Percentiles rank a stretch among this genome's conserved stretches.
phyloP scores from a whole-genome alignment of 306 rosid species.

The Amphicarpaea edgeworthii region DNA sequence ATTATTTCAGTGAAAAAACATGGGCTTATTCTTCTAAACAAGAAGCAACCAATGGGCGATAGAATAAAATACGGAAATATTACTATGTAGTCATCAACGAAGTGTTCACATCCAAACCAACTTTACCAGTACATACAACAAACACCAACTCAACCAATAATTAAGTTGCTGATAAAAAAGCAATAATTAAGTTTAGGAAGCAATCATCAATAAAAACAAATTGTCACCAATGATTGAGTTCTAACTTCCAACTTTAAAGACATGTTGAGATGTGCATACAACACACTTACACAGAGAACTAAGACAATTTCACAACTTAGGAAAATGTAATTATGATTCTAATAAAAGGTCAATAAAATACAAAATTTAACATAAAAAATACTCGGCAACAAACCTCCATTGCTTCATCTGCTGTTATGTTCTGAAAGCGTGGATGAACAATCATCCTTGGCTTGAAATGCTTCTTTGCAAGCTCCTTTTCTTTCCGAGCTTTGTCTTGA shows the following conservation, averaged over 20 bases:
- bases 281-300: not conserved
- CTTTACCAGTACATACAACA: constrained; percentile 8
- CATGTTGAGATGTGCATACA: constrained; percentile 2
- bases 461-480: constrained; percentile 90
- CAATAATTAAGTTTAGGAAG: not conserved
- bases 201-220: not conserved
- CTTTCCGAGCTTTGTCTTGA: constrained; percentile 88
- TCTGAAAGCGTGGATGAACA: constrained; percentile 98
- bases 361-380: not conserved
- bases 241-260: not conserved
- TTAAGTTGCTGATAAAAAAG: too few relatives aligned
- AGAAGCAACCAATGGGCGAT: not conserved
- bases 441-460: constrained; percentile 98
- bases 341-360: constrained; percentile 14
- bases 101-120: constrained; percentile 2
- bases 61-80: constrained; percentile 1
- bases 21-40: constrained; percentile 32
- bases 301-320: constrained; percentile 15
- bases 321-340: constrained; percentile 1
- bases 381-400: constrained; percentile 73
- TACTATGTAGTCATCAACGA: too few relatives aligned
- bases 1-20: constrained; percentile 8
- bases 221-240: constrained; percentile 2
- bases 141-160: not conserved
- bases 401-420: constrained; percentile 95